A percentile compares a stretch with the other conserved stretches of the same genome.
These are phyloP conservation scores for Nakaseomyces uthaithaninus DNA, from an alignment of 1,139 yeast species.

Conservation along the genomic window DNA sequence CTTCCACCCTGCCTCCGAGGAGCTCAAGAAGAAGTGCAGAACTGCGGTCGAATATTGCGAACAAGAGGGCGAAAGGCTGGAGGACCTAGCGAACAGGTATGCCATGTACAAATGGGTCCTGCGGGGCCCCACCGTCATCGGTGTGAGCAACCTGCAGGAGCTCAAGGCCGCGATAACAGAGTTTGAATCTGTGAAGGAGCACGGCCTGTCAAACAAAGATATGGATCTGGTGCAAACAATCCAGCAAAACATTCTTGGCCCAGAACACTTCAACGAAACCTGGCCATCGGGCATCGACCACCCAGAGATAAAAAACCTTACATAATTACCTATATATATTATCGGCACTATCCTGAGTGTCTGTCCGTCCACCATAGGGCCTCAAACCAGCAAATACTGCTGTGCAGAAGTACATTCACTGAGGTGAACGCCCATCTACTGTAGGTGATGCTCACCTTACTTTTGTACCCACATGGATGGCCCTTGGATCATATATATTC, in stretches of 20 bases:
- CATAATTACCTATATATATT: neutral
- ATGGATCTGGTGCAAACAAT: conserved; percentile 39
- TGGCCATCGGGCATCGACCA: conserved; percentile 50
- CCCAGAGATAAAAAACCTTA: conserved; percentile 3
- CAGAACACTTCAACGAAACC: conserved; percentile 48
- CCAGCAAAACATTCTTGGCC: conserved; percentile 41
- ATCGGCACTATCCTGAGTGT: neutral
- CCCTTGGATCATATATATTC: too few relatives aligned
- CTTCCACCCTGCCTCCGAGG: conserved; percentile 75
- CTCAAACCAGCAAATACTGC: neutral
- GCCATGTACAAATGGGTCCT: conserved; percentile 56
- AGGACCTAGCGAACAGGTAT: conserved; percentile 72
- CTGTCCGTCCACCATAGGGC: neutral
- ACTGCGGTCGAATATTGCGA: conserved; percentile 41
- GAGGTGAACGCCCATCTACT: too few relatives aligned
- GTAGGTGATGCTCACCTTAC: too few relatives aligned
- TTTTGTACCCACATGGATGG: too few relatives aligned
- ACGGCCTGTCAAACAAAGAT: conserved; percentile 37
- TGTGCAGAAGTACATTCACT: neutral
- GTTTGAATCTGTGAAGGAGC: conserved; percentile 44
- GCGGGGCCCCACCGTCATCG: conserved; percentile 58
- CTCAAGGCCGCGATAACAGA: conserved; percentile 53
- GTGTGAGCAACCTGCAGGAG: conserved; percentile 58
- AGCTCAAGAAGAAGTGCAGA: conserved; percentile 47
- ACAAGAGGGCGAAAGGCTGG: conserved; percentile 52